Conservation (phyloP, 2,329 filamentous ascomycete genomes). For the Uncinocarpus reesii region DNA sequence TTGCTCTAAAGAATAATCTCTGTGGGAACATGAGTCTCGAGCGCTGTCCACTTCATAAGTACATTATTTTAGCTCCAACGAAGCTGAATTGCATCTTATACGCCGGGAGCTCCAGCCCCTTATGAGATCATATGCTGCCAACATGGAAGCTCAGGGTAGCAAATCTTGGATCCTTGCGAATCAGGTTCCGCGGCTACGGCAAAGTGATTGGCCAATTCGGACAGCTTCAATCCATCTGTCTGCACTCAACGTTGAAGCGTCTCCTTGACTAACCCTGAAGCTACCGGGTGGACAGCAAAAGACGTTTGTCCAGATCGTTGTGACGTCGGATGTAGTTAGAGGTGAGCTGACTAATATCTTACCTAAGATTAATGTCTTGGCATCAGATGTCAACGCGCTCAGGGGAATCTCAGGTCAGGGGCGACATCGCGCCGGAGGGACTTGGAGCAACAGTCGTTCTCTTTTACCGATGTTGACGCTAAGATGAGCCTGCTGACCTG, state of each 20-base stretch:
- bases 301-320: no score
- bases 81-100: no score
- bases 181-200: no score
- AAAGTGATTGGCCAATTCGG: constrained; percentile 2
- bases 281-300: no score
- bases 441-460: neutral
- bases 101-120: neutral
- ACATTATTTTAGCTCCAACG: no score
- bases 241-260: no score
- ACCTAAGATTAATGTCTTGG: neutral
- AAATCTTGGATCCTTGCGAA: constrained; percentile 9
- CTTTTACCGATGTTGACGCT: constrained; percentile 22
- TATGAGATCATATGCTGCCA: constrained; percentile 11
- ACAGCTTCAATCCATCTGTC: no score
- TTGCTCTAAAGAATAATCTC: neutral
- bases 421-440: neutral
- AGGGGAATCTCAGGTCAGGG: neutral
- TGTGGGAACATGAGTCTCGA: neutral
- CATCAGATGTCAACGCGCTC: neutral
- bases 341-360: neutral
- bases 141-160: constrained; percentile 1
- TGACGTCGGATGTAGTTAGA: neutral
- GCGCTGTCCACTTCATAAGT: neutral
- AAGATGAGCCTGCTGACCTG: constrained; percentile 40
- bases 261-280: no score